Evolutionary conservation across 306 rosid species (phyloP).

Genomic region (Gastrolobium bilobum): DNA sequence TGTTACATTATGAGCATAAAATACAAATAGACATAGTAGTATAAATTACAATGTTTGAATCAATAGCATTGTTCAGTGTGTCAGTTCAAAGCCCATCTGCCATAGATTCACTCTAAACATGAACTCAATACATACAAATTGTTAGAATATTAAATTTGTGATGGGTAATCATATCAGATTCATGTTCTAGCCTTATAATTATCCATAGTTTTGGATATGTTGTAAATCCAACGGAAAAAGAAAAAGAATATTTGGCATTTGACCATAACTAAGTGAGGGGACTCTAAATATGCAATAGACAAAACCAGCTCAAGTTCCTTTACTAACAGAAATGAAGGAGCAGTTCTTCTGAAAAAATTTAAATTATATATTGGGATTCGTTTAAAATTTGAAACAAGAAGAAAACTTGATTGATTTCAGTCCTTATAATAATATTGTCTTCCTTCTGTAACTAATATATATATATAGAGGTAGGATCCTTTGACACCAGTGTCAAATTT

Average conservation of each 20-base stretch:
- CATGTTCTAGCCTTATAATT: not conserved
- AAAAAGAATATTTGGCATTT: not conserved
- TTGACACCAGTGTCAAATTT: too few species aligned
- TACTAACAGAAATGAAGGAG: not conserved
- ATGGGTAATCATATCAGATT: not conserved
- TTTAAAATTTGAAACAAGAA: conserved; percentile 1
- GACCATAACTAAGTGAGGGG: not conserved
- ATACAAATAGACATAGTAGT: not conserved
- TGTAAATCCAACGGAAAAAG: not conserved
- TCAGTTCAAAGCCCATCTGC: not conserved
- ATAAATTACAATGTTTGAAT: not conserved
- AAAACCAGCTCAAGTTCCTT: conserved; percentile 19
- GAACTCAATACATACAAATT: not conserved
- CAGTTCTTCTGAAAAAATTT: not conserved
- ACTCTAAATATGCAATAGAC: conserved; percentile 30
- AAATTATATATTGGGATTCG: not conserved
- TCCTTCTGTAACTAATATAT: not conserved
- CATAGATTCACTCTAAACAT: not conserved
- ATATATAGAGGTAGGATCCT: too few species aligned
- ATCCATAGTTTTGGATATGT: not conserved
- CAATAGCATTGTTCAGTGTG: not conserved
- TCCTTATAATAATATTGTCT: not conserved
- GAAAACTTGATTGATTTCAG: conserved; percentile 5
- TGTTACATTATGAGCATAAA: conserved; percentile 17
- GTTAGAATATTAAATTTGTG: not conserved